phyloP scores from a whole-genome alignment of 768 basidiomycete genomes.

The Dioszegia crocea region DNA sequence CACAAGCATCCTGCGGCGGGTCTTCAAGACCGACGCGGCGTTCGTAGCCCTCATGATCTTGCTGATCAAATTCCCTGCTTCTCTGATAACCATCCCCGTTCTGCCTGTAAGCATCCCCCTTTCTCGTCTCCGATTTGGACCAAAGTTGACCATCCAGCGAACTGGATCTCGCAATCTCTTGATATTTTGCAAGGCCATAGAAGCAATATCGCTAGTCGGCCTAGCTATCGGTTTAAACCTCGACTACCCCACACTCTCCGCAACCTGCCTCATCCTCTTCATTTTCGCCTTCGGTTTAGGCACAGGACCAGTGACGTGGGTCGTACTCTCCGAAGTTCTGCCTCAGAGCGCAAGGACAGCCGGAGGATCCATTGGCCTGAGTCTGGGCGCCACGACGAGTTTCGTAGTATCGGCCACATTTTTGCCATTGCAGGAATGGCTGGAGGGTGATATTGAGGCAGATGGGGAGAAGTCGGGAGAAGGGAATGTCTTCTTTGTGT shows the following conservation, averaged over 20 bases:
- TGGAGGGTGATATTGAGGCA: slow-evolving; percentile 1
- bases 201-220: slow-evolving; percentile 65
- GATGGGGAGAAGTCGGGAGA: slow-evolving; percentile 9
- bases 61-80: slow-evolving; percentile 58
- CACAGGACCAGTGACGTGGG: slow-evolving; percentile 82
- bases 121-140: neutral
- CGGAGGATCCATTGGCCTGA: slow-evolving; percentile 66
- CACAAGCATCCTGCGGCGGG: slow-evolving; percentile 74
- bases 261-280: slow-evolving; percentile 64
- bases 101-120: slow-evolving; percentile 61
- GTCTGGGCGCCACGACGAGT: slow-evolving; percentile 54
- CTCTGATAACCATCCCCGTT: slow-evolving; percentile 75
- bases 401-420: slow-evolving; percentile 21
- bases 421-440: slow-evolving; percentile 19
- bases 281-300: slow-evolving; percentile 84
- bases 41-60: slow-evolving; percentile 80
- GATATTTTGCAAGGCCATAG: slow-evolving; percentile 62
- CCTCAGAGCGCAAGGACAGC: slow-evolving; percentile 59
- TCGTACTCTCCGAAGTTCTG: slow-evolving; percentile 82
- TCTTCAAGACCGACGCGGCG: slow-evolving; percentile 65
- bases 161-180: slow-evolving; percentile 67
- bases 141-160: neutral
- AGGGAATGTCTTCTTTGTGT: slow-evolving; percentile 25
- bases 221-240: slow-evolving; percentile 53
- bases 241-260: slow-evolving; percentile 56